Evolutionary conservation across 208 protist genomes (phyloP).

Genomic region (Leptomonas pyrrhocoris): DNA sequence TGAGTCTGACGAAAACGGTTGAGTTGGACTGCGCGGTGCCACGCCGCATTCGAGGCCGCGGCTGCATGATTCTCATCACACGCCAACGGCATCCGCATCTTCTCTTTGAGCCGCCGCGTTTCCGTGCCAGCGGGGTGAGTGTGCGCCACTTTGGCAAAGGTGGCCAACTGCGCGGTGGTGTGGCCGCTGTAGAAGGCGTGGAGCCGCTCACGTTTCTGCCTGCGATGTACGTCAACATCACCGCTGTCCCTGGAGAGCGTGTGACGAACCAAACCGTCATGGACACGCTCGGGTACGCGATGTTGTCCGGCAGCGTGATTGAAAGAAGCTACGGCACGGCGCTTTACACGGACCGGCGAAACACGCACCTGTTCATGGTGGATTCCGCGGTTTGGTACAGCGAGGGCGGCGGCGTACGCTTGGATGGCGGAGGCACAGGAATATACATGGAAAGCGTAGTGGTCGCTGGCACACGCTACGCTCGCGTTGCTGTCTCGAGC

Average conservation of each 20-base stretch:
- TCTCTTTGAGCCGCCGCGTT: constrained; percentile 32
- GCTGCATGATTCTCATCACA: constrained; percentile 32
- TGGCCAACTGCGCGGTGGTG: constrained; percentile 8
- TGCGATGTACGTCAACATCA: constrained; percentile 37
- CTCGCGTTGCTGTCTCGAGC: background rate
- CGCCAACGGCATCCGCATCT: constrained; percentile 16
- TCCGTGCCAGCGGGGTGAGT: constrained; percentile 26
- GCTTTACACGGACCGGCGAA: constrained; percentile 29
- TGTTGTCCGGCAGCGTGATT: constrained; percentile 24
- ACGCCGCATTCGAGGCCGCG: background rate
- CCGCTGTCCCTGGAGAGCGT: background rate
- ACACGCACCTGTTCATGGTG: constrained; percentile 28
- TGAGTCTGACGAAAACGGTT: constrained; percentile 38
- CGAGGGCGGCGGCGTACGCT: constrained; percentile 40
- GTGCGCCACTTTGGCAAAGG: constrained; percentile 40
- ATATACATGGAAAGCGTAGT: constrained; percentile 33
- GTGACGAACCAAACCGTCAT: background rate
- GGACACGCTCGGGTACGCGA: constrained; percentile 11
- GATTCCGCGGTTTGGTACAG: constrained; percentile 42
- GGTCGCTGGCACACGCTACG: constrained; percentile 41
- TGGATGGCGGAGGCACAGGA: constrained; percentile 33
- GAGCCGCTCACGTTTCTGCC: constrained; percentile 34
- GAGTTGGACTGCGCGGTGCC: constrained; percentile 42
- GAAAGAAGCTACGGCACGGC: constrained; percentile 40
- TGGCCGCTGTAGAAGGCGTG: background rate